Evolutionary conservation across 225 moss, liverwort and hornwort genomes (phyloP), one percentile per base, ranked within the genome.

Genomic region (Takakia lepidozioides): DNA sequence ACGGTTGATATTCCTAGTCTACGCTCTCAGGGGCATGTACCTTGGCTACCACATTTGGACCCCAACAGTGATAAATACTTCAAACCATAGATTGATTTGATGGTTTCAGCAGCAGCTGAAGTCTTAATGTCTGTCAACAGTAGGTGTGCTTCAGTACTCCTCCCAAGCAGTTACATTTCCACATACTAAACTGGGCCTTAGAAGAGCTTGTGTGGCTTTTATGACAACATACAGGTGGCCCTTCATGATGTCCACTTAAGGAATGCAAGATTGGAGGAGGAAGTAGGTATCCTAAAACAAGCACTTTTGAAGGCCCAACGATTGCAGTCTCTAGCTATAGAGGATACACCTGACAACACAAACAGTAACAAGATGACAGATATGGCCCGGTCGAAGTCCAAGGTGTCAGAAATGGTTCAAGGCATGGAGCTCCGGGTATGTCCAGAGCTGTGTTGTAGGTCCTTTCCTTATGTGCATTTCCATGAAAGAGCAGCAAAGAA

Each of bases 361-460:
- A 47, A 25, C 34, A 16, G n/a, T 59, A 43, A 38, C 24, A 48
- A 41, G 20, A 51, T 55, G 63, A 59, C 46, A 60, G 51, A 51
- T 41, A 41, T 10, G 17, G 4, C 3, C 2, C 3, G 38, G 2
- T 2, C 66, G 6, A 56, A 62, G 28, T 46, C 58, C 27, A 62
- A 70, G 26, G 55, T 66, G 46, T 19, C 46, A 3, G 57, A 55
- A 28, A 55, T 62, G 8, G 42, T 54, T 14, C 58, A 70, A 61
- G 29, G 51, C 8, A 46, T 62, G 26, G 62, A 70, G 35, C 54
- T 70, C 28, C 62, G 66, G 62, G 75, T 75, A 55, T 46, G 42
- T 15, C 36, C 53, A 42, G 51, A 24, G 16, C 35, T 22, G 36
- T 29, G 38, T 39, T 38, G 18, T 16, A 16, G 20, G n/a, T 41